Base-by-base conservation (phyloP, 1,284 basidiomycete species). In the Irpex sp. region DNA sequence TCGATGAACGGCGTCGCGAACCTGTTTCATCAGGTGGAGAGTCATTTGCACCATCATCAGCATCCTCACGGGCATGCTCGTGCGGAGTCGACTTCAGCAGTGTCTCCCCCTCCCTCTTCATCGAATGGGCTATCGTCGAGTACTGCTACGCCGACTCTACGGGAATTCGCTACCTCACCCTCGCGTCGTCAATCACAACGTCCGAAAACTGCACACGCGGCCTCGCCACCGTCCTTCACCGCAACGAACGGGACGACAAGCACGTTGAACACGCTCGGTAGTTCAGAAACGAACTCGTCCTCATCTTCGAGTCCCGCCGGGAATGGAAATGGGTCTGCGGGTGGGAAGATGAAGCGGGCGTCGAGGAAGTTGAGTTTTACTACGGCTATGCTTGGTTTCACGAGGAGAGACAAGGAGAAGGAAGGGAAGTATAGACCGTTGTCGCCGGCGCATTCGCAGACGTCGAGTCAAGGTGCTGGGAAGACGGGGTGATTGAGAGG, bases 301-400 rank as follows among this genome's bases (percentile, higher is more conserved):
- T 44, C 40, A 5, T 44, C 40, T 44, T 44, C 40, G 40, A 15
- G 40, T 44, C 11, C 40, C 8, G 40, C 40, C 2, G 40, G 40
- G 40, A 15, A 44, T 9, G 40, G 40, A 0, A 15, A 44, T 9
- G 40, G 40, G 40, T 26, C 26, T 26, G 21, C 57, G 15, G 52
- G 37, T 49, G 57, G 37, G 26, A 65, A 61, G 47, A 36, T 70
- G 58, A 86, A 80, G 71, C 78, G 81, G 26, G 79, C 85, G 62
- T 81, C 78, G 69, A 77, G 89, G 61, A 92, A 92, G 77, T 73
- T 92, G 75, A 92, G 89, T 72, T 76, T 92, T 63, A 83, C 82
- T 21, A 80, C 83, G 57, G 83, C 85, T 60, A 84, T 86, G 70
- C 80, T 88, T 3, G 77, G 85, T 44, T 84, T 91, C 69, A 85